phyloP scores from a whole-genome alignment of 495 filamentous ascomycete species.

The Neurospora sp. region DNA sequence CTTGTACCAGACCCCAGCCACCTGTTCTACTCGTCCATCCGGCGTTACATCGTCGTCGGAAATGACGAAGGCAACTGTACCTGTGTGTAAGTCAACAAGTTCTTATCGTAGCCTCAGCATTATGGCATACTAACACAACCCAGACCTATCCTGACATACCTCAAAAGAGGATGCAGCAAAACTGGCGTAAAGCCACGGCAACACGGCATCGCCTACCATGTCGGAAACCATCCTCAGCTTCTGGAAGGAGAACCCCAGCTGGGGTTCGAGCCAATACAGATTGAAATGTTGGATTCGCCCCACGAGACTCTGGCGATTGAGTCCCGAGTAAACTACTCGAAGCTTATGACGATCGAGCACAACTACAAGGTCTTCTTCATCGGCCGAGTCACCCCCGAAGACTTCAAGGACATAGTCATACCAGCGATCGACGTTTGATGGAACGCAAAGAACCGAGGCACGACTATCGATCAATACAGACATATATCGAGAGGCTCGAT shows the following conservation, averaged over 20 bases:
- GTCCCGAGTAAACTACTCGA: slow-evolving; percentile 37
- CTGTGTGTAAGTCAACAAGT: slow-evolving; percentile 33
- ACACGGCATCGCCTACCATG: slow-evolving; percentile 35
- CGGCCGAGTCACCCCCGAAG: slow-evolving; percentile 21
- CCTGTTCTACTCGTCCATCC: slow-evolving; percentile 31
- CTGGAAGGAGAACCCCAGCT: slow-evolving; percentile 30
- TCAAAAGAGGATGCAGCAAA: slow-evolving; percentile 33
- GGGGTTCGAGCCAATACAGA: slow-evolving; percentile 29
- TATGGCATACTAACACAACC: slow-evolving; percentile 1
- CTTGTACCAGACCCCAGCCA: background rate
- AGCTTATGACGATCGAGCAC: slow-evolving; percentile 40
- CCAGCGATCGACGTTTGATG: slow-evolving; percentile 37
- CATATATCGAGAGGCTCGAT: background rate
- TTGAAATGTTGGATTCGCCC: slow-evolving; percentile 20
- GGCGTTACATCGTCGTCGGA: slow-evolving; percentile 38
- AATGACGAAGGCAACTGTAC: slow-evolving; percentile 38
- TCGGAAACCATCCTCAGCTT: slow-evolving; percentile 15
- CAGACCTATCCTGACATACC: slow-evolving; percentile 41
- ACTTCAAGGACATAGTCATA: slow-evolving; percentile 26
- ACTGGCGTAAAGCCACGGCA: slow-evolving; percentile 34
- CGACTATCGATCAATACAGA: background rate
- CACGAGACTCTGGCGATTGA: slow-evolving; percentile 33
- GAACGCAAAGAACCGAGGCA: slow-evolving; percentile 25
- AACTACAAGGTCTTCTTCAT: slow-evolving; percentile 39
- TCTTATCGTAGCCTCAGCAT: background rate